Evolutionary conservation across 345 rosid genomes (phyloP), one percentile per base, ranked within the genome.

Genomic region (Bruguiera gymnorhiza): DNA sequence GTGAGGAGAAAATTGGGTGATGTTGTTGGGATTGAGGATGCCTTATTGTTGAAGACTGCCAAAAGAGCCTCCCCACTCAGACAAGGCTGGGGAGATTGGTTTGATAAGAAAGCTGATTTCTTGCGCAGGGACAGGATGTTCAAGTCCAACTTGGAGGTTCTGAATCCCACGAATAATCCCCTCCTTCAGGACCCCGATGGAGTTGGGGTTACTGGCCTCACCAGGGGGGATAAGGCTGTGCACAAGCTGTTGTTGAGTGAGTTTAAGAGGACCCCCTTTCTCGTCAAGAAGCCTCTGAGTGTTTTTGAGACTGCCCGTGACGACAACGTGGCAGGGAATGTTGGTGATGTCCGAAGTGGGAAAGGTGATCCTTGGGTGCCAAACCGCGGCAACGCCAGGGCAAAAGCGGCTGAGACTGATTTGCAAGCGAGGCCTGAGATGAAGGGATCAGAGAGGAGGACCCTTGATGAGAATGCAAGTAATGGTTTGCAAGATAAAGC

Each of bases 41-140:
- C 88, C 3, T 81, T 92, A 63, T 20, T 95, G 82, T 59, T 92
- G 75, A 95, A 90, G 75, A 54, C 52, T 1, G 88, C 87, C 34
- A 84, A 77, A 79, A 79, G 79, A 21, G 82, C 60, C 15, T 91
- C 93, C 1, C 89, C 95, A 1, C 73, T 95, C 72, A 85, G 98
- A 68, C 86, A 88, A 70, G 96, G 89, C 24, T 95, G 99, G 99
- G 97, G 98, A 1, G 97, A 87, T 67, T 92, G 99, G 97, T 92
- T 95, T 76, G 93, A 94, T 59, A 94, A 89, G 80, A 95, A 95
- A 74, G 78, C 93, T 24, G 96, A 89, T 37, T 92, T 95, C 68
- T 79, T 95, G 84, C 85, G 87, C 78, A 89, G 85, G 81, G 97
- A 90, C 80, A 73, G 80, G 75, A 87, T 92, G 97, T 95, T 95